Conservation (phyloP, 1,284 basidiomycete genomes). For the Pseudozyma hubeiensis region DNA sequence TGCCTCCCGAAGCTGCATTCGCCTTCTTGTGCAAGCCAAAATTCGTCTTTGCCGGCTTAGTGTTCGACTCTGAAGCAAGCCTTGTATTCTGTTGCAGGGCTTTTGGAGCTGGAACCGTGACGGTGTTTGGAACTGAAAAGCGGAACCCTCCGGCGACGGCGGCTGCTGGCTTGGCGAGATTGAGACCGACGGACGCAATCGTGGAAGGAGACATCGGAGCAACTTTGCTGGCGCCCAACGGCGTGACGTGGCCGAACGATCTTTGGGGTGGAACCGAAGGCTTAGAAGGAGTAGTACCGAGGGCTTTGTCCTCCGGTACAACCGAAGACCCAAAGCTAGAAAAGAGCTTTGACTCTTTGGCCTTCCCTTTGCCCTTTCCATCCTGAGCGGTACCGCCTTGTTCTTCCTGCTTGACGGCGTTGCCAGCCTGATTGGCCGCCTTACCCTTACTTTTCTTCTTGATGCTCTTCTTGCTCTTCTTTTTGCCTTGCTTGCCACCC, state of each 20-base stretch:
- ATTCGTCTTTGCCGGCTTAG: background rate
- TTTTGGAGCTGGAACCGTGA: too few species aligned
- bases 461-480: too few species aligned
- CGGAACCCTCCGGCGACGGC: background rate
- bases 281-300: background rate
- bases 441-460: too few species aligned
- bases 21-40: background rate
- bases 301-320: background rate
- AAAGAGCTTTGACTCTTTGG: background rate
- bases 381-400: background rate
- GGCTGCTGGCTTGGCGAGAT: slow-evolving; percentile 5
- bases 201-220: background rate
- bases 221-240: background rate
- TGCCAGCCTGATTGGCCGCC: background rate
- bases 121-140: background rate
- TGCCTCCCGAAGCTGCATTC: background rate
- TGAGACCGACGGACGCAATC: slow-evolving; percentile 17
- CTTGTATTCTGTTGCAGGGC: background rate
- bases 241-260: background rate
- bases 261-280: background rate
- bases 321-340: too few species aligned
- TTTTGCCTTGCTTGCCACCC: too few species aligned
- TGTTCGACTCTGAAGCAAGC: background rate
- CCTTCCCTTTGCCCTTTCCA: slow-evolving; percentile 6
- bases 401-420: background rate